Conservation (phyloP, 306 rosid species). For the Vigna reflexopilosa region DNA sequence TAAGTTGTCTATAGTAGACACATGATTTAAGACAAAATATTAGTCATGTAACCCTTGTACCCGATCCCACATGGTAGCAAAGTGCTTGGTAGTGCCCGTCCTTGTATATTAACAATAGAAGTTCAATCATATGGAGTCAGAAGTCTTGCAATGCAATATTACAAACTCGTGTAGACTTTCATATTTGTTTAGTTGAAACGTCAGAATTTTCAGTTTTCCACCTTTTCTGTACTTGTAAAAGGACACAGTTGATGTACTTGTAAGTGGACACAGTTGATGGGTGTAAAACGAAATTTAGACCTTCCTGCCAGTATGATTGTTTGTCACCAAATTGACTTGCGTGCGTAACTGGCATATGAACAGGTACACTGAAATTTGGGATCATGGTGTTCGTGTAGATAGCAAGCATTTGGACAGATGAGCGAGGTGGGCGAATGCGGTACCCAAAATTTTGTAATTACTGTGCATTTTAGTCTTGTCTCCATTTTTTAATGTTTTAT, state of each 20-base stretch:
- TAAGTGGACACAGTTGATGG: neutral
- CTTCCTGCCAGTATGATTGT: neutral
- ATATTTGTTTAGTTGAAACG: neutral
- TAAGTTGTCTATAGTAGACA: neutral
- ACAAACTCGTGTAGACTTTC: slow-evolving; percentile 16
- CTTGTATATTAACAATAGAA: neutral
- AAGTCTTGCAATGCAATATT: slow-evolving; percentile 2
- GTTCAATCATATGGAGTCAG: neutral
- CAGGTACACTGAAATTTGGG: slow-evolving; percentile 81
- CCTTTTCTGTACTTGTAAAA: slow-evolving; percentile 11
- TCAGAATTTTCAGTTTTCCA: neutral
- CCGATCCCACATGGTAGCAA: neutral
- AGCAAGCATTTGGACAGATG: slow-evolving; percentile 55
- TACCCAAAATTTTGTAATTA: slow-evolving; percentile 17
- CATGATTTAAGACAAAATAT: neutral
- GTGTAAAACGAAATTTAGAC: neutral
- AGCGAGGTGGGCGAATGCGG: slow-evolving; percentile 40
- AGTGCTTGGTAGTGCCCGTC: neutral
- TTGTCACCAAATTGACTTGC: slow-evolving; percentile 9
- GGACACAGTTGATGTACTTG: neutral
- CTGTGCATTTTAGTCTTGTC: slow-evolving; percentile 11
- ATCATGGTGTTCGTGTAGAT: slow-evolving; percentile 68
- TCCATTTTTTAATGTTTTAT: neutral
- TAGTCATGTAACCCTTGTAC: neutral
- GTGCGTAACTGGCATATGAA: slow-evolving; percentile 30